Percentiles rank a stretch among this genome's conserved stretches.
phyloP scores from a whole-genome alignment of 176 grass and related monocot genomes.

The Eleusine coracana region DNA sequence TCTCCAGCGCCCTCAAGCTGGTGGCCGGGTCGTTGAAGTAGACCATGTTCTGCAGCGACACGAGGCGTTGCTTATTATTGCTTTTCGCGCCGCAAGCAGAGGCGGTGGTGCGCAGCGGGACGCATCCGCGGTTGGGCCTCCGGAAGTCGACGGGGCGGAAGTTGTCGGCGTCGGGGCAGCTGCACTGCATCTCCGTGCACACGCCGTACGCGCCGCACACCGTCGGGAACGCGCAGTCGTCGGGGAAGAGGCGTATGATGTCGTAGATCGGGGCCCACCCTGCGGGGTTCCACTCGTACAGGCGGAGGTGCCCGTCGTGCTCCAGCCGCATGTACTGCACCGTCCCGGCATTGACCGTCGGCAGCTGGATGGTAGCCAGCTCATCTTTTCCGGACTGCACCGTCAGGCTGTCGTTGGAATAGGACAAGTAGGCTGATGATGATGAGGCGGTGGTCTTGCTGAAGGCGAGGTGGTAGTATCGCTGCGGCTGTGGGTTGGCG shows the following conservation, averaged over 20 bases:
- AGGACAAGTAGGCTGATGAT: slow-evolving; percentile 23
- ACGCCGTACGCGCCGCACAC: slow-evolving; percentile 36
- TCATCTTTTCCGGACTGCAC: background rate
- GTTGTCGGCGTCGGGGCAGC: slow-evolving; percentile 6
- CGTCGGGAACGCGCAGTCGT: slow-evolving; percentile 48
- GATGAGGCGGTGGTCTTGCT: background rate
- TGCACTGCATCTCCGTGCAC: too few relatives aligned
- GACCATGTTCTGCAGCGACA: slow-evolving; percentile 24
- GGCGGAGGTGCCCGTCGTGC: slow-evolving; percentile 30
- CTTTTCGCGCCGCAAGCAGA: too few relatives aligned
- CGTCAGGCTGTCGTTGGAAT: slow-evolving; percentile 40
- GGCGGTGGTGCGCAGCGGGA: background rate
- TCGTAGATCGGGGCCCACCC: slow-evolving; percentile 31
- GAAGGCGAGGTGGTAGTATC: slow-evolving; percentile 32
- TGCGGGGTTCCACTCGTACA: background rate
- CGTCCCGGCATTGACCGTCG: background rate
- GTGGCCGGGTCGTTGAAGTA: slow-evolving; percentile 31
- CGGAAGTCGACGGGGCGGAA: slow-evolving; percentile 49
- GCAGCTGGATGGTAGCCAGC: slow-evolving; percentile 30
- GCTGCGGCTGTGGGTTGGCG: slow-evolving; percentile 34
- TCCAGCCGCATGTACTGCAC: slow-evolving; percentile 59
- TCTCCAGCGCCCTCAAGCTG: slow-evolving; percentile 34
- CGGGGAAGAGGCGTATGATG: slow-evolving; percentile 33
- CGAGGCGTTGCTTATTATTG: slow-evolving; percentile 14
- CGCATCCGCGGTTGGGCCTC: slow-evolving; percentile 55